Evolutionary conservation across 1,139 yeast species (phyloP).

Genomic region (Waltiozyma sp.): DNA sequence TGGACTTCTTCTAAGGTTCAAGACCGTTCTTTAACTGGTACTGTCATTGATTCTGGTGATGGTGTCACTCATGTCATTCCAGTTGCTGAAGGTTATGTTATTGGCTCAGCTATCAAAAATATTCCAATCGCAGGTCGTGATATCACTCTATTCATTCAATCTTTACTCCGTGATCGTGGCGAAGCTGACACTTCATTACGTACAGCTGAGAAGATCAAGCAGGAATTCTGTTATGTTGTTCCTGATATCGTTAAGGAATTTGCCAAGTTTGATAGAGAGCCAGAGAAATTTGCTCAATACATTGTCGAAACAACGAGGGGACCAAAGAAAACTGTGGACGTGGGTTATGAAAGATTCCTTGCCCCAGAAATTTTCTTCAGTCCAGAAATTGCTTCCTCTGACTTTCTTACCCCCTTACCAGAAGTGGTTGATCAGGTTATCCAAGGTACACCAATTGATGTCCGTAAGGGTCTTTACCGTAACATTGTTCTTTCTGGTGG

Average conservation of each 20-base stretch:
- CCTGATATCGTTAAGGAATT: constrained; percentile 97
- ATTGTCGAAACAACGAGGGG: constrained; percentile 66
- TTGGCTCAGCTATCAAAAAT: constrained; percentile 93
- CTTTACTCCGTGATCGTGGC: constrained; percentile 90
- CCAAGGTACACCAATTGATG: constrained; percentile 94
- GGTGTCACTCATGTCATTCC: constrained; percentile 99
- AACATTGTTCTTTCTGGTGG: constrained; percentile 96
- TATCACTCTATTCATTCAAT: constrained; percentile 87
- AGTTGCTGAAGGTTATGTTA: constrained; percentile 98
- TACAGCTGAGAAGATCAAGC: constrained; percentile 95
- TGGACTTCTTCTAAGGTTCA: constrained; percentile 96
- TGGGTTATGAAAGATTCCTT: constrained; percentile 92
- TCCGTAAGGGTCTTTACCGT: constrained; percentile 89
- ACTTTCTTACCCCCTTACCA: constrained; percentile 92
- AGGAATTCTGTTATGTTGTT: constrained; percentile 92
- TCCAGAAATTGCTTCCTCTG: constrained; percentile 94
- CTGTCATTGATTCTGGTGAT: constrained; percentile 95
- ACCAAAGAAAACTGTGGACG: constrained; percentile 66
- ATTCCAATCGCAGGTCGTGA: constrained; percentile 99
- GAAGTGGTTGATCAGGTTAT: constrained; percentile 90
- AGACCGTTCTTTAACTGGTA: constrained; percentile 93
- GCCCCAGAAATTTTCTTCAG: constrained; percentile 98
- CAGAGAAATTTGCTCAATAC: constrained; percentile 89
- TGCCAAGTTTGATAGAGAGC: constrained; percentile 86
- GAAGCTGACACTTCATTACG: constrained; percentile 87